Conservation (phyloP, 1,284 basidiomycete genomes). For the Ceratorhiza oryzae-sativae region DNA sequence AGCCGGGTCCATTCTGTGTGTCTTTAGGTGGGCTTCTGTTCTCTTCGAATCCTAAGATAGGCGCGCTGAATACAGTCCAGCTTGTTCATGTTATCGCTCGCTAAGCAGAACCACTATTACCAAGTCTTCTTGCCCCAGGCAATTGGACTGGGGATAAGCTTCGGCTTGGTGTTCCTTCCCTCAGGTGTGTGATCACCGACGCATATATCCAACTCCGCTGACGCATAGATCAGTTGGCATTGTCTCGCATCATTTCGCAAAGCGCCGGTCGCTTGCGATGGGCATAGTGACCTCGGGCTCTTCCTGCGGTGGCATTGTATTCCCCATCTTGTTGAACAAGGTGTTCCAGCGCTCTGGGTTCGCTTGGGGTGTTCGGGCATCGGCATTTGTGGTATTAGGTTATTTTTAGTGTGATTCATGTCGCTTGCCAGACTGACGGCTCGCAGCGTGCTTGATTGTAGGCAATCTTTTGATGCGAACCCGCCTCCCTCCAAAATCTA, state of each 20-base stretch:
- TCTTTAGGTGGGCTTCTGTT: slow-evolving; percentile 44
- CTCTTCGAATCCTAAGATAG: not conserved
- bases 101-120: slow-evolving; percentile 50
- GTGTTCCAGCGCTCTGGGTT: slow-evolving; percentile 66
- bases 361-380: slow-evolving; percentile 57
- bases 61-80: not conserved
- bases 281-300: slow-evolving; percentile 61
- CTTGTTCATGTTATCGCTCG: slow-evolving; percentile 53
- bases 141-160: slow-evolving; percentile 55
- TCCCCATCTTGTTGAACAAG: slow-evolving; percentile 67
- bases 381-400: slow-evolving; percentile 28
- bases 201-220: slow-evolving; percentile 47
- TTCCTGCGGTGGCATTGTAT: slow-evolving; percentile 66
- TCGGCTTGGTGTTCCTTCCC: slow-evolving; percentile 56
- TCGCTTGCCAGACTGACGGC: not conserved
- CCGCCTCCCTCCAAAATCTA: slow-evolving; percentile 10
- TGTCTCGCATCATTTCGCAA: slow-evolving; percentile 62
- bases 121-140: slow-evolving; percentile 56
- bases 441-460: not conserved
- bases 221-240: slow-evolving; percentile 55
- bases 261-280: slow-evolving; percentile 57
- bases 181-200: slow-evolving; percentile 10
- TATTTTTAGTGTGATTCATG: not conserved
- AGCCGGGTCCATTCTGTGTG: slow-evolving; percentile 13
- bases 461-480: slow-evolving; percentile 38